phyloP scores from a whole-genome alignment of 2,329 filamentous ascomycete species.

The Arthroderma sp. region DNA sequence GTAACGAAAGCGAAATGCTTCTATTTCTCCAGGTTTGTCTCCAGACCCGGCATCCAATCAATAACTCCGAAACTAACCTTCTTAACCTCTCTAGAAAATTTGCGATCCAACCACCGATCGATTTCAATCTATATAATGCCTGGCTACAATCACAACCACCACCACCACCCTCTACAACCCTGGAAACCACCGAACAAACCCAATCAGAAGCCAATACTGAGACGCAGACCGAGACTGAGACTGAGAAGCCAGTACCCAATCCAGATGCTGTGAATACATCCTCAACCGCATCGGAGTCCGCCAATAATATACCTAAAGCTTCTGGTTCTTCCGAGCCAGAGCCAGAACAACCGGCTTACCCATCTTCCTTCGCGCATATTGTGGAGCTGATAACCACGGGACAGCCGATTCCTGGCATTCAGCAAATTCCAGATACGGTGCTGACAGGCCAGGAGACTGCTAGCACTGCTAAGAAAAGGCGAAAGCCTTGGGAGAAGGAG shows the following conservation, averaged over 20 bases:
- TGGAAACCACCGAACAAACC: neutral
- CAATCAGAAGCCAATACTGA: neutral
- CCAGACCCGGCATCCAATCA: slow-evolving; percentile 6
- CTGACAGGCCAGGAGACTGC: slow-evolving; percentile 54
- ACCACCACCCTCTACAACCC: neutral
- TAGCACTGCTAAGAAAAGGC: slow-evolving; percentile 39
- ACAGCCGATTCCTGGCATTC: slow-evolving; percentile 73
- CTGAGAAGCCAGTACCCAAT: neutral
- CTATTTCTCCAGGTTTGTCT: slow-evolving; percentile 32
- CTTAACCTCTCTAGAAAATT: slow-evolving; percentile 21
- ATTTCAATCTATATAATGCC: slow-evolving; percentile 5
- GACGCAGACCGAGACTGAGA: neutral
- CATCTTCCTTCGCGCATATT: slow-evolving; percentile 71
- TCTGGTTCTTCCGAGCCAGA: slow-evolving; percentile 6
- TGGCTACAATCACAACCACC: slow-evolving; percentile 1
- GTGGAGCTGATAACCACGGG: slow-evolving; percentile 73
- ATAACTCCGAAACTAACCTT: slow-evolving; percentile 14
- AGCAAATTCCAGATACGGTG: slow-evolving; percentile 70
- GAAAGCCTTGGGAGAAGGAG: slow-evolving; percentile 71
- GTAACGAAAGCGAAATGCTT: slow-evolving; percentile 36
- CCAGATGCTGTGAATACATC: slow-evolving; percentile 6
- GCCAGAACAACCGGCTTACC: slow-evolving; percentile 53
- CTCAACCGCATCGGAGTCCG: slow-evolving; percentile 5
- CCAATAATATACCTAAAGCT: slow-evolving; percentile 5
- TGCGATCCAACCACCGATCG: slow-evolving; percentile 5